Base-by-base conservation (phyloP, 2,329 filamentous ascomycete genomes). In the Clathrospora elynae region DNA sequence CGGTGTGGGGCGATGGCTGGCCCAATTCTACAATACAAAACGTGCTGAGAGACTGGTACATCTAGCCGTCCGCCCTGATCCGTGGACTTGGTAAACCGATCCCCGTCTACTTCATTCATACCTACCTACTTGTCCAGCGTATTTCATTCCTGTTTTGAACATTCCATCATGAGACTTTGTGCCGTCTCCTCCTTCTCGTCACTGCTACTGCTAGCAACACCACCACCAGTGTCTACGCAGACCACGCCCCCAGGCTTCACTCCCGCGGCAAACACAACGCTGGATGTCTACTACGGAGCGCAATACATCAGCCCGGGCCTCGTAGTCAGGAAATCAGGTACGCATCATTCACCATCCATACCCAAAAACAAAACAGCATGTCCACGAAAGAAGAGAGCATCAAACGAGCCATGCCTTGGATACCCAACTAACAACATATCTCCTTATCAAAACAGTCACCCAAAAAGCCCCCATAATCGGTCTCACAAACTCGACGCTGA, bases 201-300 rank as follows among this genome's bases (percentile, higher is more conserved):
- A 54, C 54, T 10, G 46, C 20, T 8, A 42, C 47, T 11, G 35
- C 53, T 13, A n/a, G n/a, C n/a, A n/a, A n/a, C n/a, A n/a, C n/a
- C n/a, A n/a, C n/a, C n/a, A n/a, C n/a, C n/a, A n/a, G n/a, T n/a
- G n/a, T 32, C 54, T 14, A 51, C 57, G 26, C 57, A 62, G 36
- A 36, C 35, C 4, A 66, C 61, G 6, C 63, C 63, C 12, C 12
- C 47, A 26, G 59, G 59, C 2, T 66, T 66, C 34, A 20, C 42
- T 6, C 63, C 60, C 4, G 41, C 42, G 2, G 52, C 55, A 6
- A 61, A 60, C 33, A 39, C 34, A 16, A 60, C 53, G 4, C 37
- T 66, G 4, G 63, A 65, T 45, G 60, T 65, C 6, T 64, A 61
- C 36, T 66, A 64, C 49, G 62, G 62, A 22, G 53, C 56, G 0